Evolutionary conservation across 2,329 filamentous ascomycete species (phyloP), one percentile per base, ranked within the genome.

Genomic region (Colletotrichum lupini): DNA sequence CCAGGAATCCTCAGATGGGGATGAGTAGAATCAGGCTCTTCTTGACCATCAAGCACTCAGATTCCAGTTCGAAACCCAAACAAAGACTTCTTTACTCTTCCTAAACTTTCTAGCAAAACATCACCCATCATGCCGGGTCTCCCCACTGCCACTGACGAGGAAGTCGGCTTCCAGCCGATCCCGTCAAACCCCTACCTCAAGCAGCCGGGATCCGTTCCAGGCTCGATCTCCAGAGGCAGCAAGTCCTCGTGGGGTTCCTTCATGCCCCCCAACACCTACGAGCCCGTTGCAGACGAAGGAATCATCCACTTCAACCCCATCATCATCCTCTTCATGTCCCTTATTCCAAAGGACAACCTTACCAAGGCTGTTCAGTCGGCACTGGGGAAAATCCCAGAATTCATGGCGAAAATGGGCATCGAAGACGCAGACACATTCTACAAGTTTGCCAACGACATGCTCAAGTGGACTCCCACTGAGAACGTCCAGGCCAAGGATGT

Each of bases 391-490:
- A 53, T 78, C 12, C 75, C 77, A 14, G 49, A 73, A 1, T 75
- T 77, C 62, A 78, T 79, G 77, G 66, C 77, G 14, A 74, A 68
- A 37, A 59, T 79, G 52, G 61, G 75, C 12, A 76, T 79, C 56
- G 71, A 30, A 1, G 75, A 79, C 30, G 75, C 64, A 9, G 30
- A 28, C 1, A 67, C 70, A 4, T 80, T 82, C 58, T 75, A 77
- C n/a, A 53, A 57, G 0, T 79, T 77, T 30, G 77, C 78, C 55
- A 79, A 81, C 55, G 69, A 78, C 5, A 76, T 82, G 37, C 77
- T 84, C 26, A 78, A 77, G 68, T 85, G 83, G 83, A 79, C 81
- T 8, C 83, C 83, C 0, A 75, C 75, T 0, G 83, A 85, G 75
- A 78, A 78, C 56, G 75, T 74, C 46, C 74, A 80, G 61, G 82